Conservation (phyloP, 192 early-diverging fungal genomes). For the Kickxella alabastrina region DNA sequence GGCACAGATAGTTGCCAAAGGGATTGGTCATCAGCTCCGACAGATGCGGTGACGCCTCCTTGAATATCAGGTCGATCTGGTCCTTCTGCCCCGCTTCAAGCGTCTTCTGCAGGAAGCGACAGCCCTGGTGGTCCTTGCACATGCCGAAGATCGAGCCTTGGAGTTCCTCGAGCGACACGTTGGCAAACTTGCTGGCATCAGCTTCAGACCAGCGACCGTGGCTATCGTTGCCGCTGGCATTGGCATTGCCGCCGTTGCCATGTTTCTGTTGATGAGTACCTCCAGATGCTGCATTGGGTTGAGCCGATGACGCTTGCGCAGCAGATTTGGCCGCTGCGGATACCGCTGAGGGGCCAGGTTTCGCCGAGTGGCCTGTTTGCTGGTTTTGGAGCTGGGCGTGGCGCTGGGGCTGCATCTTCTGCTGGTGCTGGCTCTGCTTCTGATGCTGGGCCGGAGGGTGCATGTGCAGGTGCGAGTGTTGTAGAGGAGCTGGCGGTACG, state of each 20-base stretch:
- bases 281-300: conserved; percentile 1
- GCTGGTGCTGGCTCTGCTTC: conserved; percentile 14
- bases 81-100: conserved; percentile 69
- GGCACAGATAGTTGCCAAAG: conserved; percentile 90
- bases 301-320: neutral
- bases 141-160: conserved; percentile 70
- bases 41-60: conserved; percentile 71
- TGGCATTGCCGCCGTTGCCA: conserved; percentile 13
- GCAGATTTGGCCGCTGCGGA: conserved; percentile 3
- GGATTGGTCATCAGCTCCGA: conserved; percentile 85
- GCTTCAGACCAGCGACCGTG: neutral
- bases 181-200: conserved; percentile 66
- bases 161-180: conserved; percentile 63
- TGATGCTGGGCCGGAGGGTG: conserved; percentile 11
- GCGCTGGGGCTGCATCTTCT: neutral
- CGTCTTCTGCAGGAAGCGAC: conserved; percentile 82
- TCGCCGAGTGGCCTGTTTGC: neutral
- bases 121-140: conserved; percentile 88
- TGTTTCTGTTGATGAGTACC: conserved; percentile 45
- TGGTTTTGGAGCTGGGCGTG: neutral
- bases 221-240: conserved; percentile 27
- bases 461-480: conserved; percentile 38
- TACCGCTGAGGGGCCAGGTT: conserved; percentile 13
- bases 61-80: conserved; percentile 67
- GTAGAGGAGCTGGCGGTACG: conserved; percentile 18